Percentiles rank a stretch among this genome's conserved stretches.
These are phyloP conservation scores for Castanea mollissima DNA, from an alignment of 306 rosid species.

Conservation along the genomic window DNA sequence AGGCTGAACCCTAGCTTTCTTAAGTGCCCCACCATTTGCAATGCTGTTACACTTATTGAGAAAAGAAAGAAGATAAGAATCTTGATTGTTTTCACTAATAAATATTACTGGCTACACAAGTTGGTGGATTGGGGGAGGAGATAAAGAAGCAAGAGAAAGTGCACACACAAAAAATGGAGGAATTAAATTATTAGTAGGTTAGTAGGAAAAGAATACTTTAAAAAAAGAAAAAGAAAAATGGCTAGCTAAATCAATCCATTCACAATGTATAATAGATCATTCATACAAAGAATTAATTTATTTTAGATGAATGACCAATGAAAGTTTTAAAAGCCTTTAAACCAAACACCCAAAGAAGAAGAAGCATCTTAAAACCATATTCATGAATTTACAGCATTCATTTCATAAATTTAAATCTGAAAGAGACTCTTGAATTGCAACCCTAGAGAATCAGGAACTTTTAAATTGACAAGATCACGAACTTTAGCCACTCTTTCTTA, in stretches of 20 bases:
- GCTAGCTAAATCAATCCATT: background rate
- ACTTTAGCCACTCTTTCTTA: constrained; percentile 1
- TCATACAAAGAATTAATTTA: constrained; percentile 5
- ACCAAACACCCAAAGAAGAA: background rate
- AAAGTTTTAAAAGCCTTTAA: too few species aligned
- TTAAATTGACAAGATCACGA: background rate
- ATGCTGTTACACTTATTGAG: constrained; percentile 67
- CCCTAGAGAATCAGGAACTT: background rate
- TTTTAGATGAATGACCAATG: too few species aligned
- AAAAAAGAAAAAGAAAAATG: too few species aligned
- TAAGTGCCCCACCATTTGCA: constrained; percentile 73
- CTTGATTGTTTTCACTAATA: background rate
- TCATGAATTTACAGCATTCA: background rate
- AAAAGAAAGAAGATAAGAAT: constrained; percentile 8
- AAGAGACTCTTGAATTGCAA: background rate
- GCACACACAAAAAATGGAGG: background rate
- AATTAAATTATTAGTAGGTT: background rate
- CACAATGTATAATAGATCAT: background rate
- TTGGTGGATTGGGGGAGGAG: background rate
- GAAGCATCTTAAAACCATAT: background rate
- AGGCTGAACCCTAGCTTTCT: constrained; percentile 95
- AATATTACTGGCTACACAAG: background rate
- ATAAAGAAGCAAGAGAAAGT: background rate
- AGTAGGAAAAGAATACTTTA: background rate
- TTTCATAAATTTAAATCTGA: background rate